Conservation (phyloP, 75 land plant genomes). For the Cunninghamia lanceolata region DNA sequence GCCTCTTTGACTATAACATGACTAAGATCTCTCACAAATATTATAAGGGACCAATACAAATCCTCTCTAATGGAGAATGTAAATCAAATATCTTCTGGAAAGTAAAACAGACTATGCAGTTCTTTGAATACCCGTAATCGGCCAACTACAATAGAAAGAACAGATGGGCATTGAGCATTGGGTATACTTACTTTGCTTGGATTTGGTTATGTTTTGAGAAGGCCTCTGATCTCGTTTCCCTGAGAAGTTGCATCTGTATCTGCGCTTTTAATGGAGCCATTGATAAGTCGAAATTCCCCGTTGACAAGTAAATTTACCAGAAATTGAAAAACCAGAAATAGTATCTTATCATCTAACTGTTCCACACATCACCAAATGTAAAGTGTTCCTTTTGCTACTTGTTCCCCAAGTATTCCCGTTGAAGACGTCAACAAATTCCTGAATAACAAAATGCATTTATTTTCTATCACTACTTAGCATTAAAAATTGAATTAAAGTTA, state of each 20-base stretch:
- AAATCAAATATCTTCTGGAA: neutral
- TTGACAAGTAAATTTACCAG: neutral
- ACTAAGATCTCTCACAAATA: neutral
- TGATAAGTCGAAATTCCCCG: neutral
- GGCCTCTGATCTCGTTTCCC: slow-evolving; percentile 1
- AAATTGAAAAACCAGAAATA: neutral
- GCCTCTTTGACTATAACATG: neutral
- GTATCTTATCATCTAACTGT: neutral
- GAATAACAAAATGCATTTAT: neutral
- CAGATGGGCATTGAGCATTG: neutral
- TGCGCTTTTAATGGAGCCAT: neutral
- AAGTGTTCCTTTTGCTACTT: neutral
- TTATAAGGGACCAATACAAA: neutral
- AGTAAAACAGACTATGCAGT: neutral
- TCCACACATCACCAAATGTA: neutral
- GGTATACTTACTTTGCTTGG: neutral
- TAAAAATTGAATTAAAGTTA: no score
- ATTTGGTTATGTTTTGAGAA: neutral
- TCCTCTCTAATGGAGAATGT: neutral
- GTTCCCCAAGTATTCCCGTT: neutral
- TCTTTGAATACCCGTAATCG: neutral
- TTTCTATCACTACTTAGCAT: no score
- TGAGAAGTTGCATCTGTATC: slow-evolving; percentile 4
- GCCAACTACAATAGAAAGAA: neutral
- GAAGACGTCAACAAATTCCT: neutral